phyloP scores from a whole-genome alignment of 495 filamentous ascomycete genomes.

The Usnea hakonensis region DNA sequence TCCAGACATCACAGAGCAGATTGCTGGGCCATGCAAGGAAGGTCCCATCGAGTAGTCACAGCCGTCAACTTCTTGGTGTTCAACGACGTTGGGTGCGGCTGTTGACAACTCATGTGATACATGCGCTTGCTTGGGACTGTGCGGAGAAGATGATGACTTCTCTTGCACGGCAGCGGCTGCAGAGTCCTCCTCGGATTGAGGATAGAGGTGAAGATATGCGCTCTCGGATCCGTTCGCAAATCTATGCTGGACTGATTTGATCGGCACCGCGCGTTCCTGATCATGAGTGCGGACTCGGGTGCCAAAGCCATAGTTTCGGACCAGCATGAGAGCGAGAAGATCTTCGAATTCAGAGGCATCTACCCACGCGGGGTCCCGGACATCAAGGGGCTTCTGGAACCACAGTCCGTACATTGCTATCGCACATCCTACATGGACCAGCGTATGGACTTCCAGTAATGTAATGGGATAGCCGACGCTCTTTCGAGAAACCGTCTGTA shows the following conservation, averaged over 20 bases:
- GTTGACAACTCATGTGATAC: not conserved
- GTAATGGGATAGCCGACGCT: constrained; percentile 23
- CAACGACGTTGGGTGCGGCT: not conserved
- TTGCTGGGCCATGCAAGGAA: constrained; percentile 1
- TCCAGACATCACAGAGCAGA: constrained; percentile 1
- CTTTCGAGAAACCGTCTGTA: constrained; percentile 25
- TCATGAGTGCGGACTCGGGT: not conserved
- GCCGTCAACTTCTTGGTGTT: not conserved
- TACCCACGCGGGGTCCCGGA: constrained; percentile 21
- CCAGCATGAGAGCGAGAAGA: constrained; percentile 12
- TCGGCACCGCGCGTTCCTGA: not conserved
- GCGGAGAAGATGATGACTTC: not conserved
- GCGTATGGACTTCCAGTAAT: constrained; percentile 32
- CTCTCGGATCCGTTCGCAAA: not conserved
- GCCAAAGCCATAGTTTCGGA: constrained; percentile 9
- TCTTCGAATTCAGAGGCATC: constrained; percentile 2
- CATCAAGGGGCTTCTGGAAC: constrained; percentile 22
- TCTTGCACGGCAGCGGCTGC: not conserved
- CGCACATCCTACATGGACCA: constrained; percentile 32
- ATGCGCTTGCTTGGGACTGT: not conserved
- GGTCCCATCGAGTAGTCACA: not conserved
- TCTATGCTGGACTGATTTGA: not conserved
- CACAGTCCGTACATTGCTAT: constrained; percentile 25
- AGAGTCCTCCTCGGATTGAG: not conserved
- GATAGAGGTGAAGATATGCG: constrained; percentile 7